Percentiles rank a stretch among this genome's conserved stretches.
Evolutionary conservation across 2,329 filamentous ascomycete genomes (phyloP).

Genomic region (Fusarium sp.): DNA sequence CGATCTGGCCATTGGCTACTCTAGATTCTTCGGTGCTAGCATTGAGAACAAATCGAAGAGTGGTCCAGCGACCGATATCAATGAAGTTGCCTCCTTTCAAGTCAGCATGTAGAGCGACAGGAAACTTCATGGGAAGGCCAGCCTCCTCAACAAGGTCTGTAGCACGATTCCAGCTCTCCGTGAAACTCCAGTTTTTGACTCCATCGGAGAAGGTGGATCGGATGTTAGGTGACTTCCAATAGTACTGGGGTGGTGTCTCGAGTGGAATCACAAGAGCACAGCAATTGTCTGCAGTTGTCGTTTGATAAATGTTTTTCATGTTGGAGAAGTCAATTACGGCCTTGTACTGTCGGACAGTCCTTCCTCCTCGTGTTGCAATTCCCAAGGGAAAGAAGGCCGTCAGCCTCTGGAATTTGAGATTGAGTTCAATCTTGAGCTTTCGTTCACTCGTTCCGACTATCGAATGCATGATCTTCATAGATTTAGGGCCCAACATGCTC

Average conservation of each 20-base stretch:
- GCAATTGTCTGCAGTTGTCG: constrained; percentile 39
- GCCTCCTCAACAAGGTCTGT: constrained; percentile 59
- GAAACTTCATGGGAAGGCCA: constrained; percentile 49
- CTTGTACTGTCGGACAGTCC: constrained; percentile 53
- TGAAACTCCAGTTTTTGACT: constrained; percentile 54
- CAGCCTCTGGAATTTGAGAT: constrained; percentile 49
- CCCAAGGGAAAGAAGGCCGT: constrained; percentile 50
- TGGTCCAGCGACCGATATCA: constrained; percentile 69
- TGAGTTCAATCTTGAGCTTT: constrained; percentile 49
- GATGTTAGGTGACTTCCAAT: constrained; percentile 53
- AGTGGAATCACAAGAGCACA: constrained; percentile 62
- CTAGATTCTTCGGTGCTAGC: constrained; percentile 41
- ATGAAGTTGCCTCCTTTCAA: constrained; percentile 55
- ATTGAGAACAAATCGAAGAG: constrained; percentile 62
- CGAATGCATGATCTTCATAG: constrained; percentile 70
- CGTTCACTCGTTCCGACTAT: constrained; percentile 24
- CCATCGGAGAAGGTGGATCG: constrained; percentile 52
- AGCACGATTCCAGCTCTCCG: constrained; percentile 63
- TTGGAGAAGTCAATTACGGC: constrained; percentile 60
- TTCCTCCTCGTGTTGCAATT: constrained; percentile 23
- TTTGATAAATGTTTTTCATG: constrained; percentile 59
- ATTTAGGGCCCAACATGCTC: constrained; percentile 63
- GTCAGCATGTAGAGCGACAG: constrained; percentile 56
- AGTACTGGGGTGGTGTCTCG: constrained; percentile 63
- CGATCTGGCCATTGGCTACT: constrained; percentile 59